Base-by-base conservation (phyloP, 352 stramenopile genomes). In the Thalassiosira hispida region DNA sequence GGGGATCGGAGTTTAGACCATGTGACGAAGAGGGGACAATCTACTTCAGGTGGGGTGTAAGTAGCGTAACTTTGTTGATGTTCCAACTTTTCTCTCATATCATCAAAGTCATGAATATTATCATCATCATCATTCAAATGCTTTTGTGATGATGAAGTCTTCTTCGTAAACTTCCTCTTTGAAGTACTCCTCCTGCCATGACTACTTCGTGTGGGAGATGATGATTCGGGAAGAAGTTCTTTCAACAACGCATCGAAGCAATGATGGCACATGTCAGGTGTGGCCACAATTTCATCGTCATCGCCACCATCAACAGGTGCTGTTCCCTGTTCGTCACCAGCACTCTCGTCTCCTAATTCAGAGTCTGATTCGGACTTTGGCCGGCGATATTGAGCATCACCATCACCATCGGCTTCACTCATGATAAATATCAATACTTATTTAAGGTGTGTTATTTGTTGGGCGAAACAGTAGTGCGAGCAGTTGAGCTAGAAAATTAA, bases 21-120 rank as follows among this genome's bases (percentile, higher is more conserved):
- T 4, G 87, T 93, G 22, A 93, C 72, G 69, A 93, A 93, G 1
- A 93, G 31, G 22, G 87, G 87, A 67, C 83, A 88, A 60, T 90
- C 25, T 14, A 85, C 49, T 1, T 31, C 35, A 7, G 57, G 12
- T 75, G 86, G 62, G 7, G 31, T 49, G 49, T 59, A 61, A 2
- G 63, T n/a, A n/a, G n/a, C n/a, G 31, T 38, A 64, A 16, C 6
- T 18, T 38, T 40, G 25, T 27, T 52, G 7, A 22, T 11, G 18
- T 31, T 53, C 23, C 40, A 20, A 35, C 31, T 3, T 38, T 38
- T 38, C 31, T 38, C 31, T 38, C 31, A 9, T 8, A 22, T 23
- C 27, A 38, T 61, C 16, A 4, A 8, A 52, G 11, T n/a, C 42
- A 12, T 44, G 35, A 44, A 44, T 16, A 16, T 8, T 47, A 9